Conservation (phyloP, 768 basidiomycete species). For the Mycena galopus region DNA sequence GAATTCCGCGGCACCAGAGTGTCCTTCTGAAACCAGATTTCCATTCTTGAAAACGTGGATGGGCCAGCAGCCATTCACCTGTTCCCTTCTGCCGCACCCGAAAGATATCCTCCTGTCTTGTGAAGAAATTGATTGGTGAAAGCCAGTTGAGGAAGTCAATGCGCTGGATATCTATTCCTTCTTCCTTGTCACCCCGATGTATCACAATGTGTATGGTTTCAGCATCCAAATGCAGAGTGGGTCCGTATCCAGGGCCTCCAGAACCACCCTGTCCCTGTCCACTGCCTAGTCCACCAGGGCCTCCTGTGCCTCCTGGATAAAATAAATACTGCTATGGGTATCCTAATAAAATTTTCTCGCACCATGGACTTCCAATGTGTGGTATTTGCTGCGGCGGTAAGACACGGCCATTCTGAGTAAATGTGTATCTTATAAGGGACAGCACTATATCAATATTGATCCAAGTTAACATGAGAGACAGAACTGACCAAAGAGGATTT, state of each 20-base stretch:
- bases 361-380: no score
- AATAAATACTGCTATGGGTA: neutral
- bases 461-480: no score
- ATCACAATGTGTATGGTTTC: neutral
- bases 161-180: no score
- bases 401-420: neutral
- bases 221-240: no score
- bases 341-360: neutral
- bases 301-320: neutral
- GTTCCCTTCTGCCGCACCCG: conserved; percentile 1
- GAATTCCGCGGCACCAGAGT: no score
- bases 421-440: no score
- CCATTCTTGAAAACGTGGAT: no score
- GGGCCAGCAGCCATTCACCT: no score
- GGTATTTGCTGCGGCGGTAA: neutral
- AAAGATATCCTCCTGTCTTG: no score
- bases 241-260: neutral
- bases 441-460: no score
- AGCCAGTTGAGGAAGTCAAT: conserved; percentile 11
- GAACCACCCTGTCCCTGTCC: neutral
- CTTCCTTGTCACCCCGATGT: neutral
- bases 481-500: no score
- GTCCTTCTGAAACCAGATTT: no score
- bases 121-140: conserved; percentile 12
- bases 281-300: neutral